A percentile compares a stretch with the other conserved stretches of the same genome.
Conservation (phyloP, 2,329 filamentous ascomycete species). For the Elsinoe australis region DNA sequence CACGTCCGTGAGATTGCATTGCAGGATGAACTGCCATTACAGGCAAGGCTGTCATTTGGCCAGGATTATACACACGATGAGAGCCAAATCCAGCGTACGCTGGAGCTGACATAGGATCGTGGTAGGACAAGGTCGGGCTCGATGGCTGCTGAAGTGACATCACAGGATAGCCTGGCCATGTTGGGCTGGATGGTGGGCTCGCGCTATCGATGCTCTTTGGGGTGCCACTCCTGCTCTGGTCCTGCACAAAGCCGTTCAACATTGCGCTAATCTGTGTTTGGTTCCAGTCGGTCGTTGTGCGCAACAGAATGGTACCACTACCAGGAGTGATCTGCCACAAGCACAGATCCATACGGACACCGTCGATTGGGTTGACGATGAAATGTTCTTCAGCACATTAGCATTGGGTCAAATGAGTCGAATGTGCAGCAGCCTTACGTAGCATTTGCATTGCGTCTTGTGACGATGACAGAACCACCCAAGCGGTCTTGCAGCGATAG, state of each 20-base stretch:
- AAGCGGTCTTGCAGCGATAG: background rate
- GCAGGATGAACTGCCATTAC: background rate
- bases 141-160: background rate
- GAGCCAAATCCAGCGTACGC: background rate
- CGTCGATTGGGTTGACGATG: background rate
- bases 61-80: background rate
- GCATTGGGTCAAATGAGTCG: background rate
- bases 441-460: background rate
- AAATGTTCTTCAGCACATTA: background rate
- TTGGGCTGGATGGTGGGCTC: background rate
- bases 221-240: background rate
- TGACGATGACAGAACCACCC: background rate
- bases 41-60: background rate
- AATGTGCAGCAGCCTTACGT: background rate
- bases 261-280: background rate
- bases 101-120: background rate
- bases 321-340: background rate
- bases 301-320: background rate
- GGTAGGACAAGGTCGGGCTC: background rate
- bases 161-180: background rate
- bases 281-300: background rate
- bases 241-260: background rate
- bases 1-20: background rate
- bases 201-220: background rate
- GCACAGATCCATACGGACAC: constrained; percentile 2